Evolutionary conservation across 352 stramenopile species (phyloP).

Genomic region (Phytophthora rubi): DNA sequence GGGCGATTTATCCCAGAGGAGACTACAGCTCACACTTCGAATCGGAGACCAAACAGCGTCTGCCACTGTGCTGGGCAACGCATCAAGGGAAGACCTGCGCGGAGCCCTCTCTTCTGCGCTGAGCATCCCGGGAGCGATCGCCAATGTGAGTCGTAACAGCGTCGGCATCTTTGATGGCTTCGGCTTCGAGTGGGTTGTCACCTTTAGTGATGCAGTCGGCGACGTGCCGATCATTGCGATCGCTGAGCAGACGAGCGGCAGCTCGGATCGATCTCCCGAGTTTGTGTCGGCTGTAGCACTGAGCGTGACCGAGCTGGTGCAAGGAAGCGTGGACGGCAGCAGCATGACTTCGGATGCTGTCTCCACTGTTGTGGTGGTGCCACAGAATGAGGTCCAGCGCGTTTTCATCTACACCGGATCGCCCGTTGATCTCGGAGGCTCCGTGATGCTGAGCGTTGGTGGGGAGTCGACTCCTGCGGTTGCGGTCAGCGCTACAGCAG

Average conservation of each 20-base stretch:
- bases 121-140: constrained; percentile 22
- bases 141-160: constrained; percentile 46
- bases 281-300: constrained; percentile 34
- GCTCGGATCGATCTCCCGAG: constrained; percentile 28
- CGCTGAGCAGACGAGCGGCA: constrained; percentile 14
- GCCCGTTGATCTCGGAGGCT: constrained; percentile 62
- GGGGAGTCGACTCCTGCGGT: constrained; percentile 64
- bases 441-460: constrained; percentile 66
- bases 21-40: constrained; percentile 22
- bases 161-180: constrained; percentile 55
- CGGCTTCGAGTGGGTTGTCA: constrained; percentile 75
- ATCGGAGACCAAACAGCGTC: constrained; percentile 27
- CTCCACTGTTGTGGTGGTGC: constrained; percentile 35
- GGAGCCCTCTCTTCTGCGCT: constrained; percentile 21
- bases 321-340: constrained; percentile 43
- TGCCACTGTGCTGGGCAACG: constrained; percentile 48
- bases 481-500: constrained; percentile 44
- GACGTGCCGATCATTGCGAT: constrained; percentile 53
- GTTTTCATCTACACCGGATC: constrained; percentile 70
- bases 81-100: constrained; percentile 41
- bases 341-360: constrained; percentile 26
- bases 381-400: constrained; percentile 67
- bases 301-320: constrained; percentile 46
- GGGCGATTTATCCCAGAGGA: constrained; percentile 32
- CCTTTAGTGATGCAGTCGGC: constrained; percentile 62